Evolutionary conservation across 306 rosid species (phyloP).

Genomic region (Vigna mungo): DNA sequence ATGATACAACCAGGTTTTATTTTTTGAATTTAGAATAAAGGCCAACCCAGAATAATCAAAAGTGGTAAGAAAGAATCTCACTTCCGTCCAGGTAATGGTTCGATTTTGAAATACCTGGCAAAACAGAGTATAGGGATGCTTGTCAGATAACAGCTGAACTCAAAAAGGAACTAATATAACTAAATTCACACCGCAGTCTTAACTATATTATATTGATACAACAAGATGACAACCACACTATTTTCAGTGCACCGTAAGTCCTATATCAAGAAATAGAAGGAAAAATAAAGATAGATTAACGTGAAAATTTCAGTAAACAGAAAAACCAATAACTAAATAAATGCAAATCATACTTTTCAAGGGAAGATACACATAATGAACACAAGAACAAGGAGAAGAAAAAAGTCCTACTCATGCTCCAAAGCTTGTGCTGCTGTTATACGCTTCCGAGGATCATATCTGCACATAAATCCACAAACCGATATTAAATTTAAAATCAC

Average conservation of each 20-base stretch:
- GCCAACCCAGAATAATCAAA: conserved; percentile 11
- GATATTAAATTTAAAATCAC: neutral
- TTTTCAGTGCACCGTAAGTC: neutral
- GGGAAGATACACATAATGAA: neutral
- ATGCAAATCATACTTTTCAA: conserved; percentile 14
- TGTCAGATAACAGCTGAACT: conserved; percentile 25
- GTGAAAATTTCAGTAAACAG: neutral
- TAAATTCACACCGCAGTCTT: conserved; percentile 6
- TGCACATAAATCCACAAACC: conserved; percentile 46
- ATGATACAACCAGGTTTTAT: neutral
- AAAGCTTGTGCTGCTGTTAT: conserved; percentile 81
- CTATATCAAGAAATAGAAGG: neutral
- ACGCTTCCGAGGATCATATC: conserved; percentile 91
- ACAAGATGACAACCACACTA: neutral
- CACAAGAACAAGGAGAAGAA: neutral
- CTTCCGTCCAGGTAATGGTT: conserved; percentile 84
- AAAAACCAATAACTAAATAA: neutral
- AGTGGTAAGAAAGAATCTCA: conserved; percentile 48
- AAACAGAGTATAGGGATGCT: conserved; percentile 30
- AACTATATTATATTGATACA: neutral
- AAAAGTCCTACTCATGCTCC: conserved; percentile 75
- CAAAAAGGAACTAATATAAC: neutral
- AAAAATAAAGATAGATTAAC: neutral
- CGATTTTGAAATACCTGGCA: conserved; percentile 76
- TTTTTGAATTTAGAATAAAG: conserved; percentile 2